These are phyloP conservation scores for Bombardia bombarda DNA, from an alignment of 495 filamentous ascomycete species.

Conservation along the genomic window DNA sequence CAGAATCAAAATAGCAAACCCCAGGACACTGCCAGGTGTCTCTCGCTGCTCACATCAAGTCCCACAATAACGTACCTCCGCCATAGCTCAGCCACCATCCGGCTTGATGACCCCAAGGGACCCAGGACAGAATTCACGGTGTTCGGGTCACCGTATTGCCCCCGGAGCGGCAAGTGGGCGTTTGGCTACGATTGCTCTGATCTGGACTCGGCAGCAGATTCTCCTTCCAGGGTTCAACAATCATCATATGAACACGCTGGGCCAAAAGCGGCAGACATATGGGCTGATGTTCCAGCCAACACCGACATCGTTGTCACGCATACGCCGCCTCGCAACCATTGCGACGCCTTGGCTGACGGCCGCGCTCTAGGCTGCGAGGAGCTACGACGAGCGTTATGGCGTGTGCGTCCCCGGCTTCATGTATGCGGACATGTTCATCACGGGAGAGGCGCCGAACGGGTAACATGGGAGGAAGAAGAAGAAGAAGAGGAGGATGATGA, in stretches of 20 bases:
- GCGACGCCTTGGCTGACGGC: slow-evolving; percentile 46
- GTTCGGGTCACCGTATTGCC: slow-evolving; percentile 70
- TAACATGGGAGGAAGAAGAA: slow-evolving; percentile 60
- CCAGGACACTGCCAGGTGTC: slow-evolving; percentile 48
- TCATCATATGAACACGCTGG: neutral
- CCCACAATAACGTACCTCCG: slow-evolving; percentile 56
- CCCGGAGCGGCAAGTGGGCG: slow-evolving; percentile 57
- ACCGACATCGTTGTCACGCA: slow-evolving; percentile 85
- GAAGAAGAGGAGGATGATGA: too few relatives aligned
- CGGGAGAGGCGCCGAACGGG: slow-evolving; percentile 47
- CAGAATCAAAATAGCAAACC: slow-evolving; percentile 53
- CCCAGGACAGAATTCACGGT: slow-evolving; percentile 62
- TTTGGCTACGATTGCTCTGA: slow-evolving; percentile 54
- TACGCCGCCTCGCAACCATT: slow-evolving; percentile 65
- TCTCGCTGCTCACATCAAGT: slow-evolving; percentile 45
- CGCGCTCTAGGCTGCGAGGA: slow-evolving; percentile 55
- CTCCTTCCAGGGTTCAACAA: too few relatives aligned
- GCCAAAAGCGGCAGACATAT: slow-evolving; percentile 37
- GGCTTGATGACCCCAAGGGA: slow-evolving; percentile 46
- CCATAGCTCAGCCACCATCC: slow-evolving; percentile 52
- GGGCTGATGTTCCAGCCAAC: slow-evolving; percentile 54
- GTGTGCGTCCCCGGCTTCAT: slow-evolving; percentile 71
- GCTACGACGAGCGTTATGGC: slow-evolving; percentile 61
- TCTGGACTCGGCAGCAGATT: neutral
- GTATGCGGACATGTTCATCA: slow-evolving; percentile 87